phyloP scores from a whole-genome alignment of 306 rosid genomes.

The Cucumis melo region DNA sequence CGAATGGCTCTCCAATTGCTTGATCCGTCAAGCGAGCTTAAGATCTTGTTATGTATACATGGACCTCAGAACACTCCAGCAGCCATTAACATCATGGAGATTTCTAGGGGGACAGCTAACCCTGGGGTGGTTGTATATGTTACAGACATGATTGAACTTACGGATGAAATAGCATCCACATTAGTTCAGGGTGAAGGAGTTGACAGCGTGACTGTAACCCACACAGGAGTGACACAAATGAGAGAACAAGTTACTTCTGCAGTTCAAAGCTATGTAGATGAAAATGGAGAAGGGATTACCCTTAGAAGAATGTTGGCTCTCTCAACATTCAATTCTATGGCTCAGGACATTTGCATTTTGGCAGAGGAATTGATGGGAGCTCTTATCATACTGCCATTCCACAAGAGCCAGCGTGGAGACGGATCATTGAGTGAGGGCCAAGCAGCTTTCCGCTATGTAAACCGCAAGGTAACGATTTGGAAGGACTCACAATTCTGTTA shows the following conservation, averaged over 20 bases:
- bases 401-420: conserved; percentile 37
- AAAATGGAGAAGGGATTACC: conserved; percentile 30
- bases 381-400: conserved; percentile 79
- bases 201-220: conserved; percentile 35
- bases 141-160: conserved; percentile 74
- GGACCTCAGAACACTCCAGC: conserved; percentile 48
- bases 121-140: conserved; percentile 52
- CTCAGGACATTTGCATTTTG: conserved; percentile 46
- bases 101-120: conserved; percentile 42
- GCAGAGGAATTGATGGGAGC: conserved; percentile 65
- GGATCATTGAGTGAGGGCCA: conserved; percentile 49
- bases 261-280: conserved; percentile 35
- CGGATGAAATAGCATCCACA: conserved; percentile 39
- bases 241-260: conserved; percentile 49
- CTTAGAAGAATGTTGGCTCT: conserved; percentile 45
- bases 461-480: conserved; percentile 52
- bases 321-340: conserved; percentile 45
- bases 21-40: conserved; percentile 45
- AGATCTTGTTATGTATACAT: conserved; percentile 51
- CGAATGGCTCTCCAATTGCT: conserved; percentile 63
- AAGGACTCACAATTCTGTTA: neutral
- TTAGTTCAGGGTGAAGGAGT: conserved; percentile 32
- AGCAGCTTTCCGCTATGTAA: conserved; percentile 62
- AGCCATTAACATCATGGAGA: conserved; percentile 68
- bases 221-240: conserved; percentile 27